Evolutionary conservation across 352 stramenopile species (phyloP).

Genomic region (Pythium sp.): DNA sequence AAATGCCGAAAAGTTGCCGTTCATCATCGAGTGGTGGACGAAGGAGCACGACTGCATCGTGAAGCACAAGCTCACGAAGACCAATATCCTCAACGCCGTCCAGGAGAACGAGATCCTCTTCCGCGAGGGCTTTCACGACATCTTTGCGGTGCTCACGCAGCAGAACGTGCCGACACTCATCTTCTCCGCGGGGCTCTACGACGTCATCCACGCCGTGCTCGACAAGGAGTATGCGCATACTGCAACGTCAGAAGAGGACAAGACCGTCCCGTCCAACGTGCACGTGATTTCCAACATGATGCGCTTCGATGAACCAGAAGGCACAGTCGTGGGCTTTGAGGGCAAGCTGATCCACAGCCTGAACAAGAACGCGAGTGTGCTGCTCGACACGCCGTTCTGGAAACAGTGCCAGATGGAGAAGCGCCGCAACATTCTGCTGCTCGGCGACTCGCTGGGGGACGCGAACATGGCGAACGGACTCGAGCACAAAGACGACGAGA

Average conservation of each 20-base stretch:
- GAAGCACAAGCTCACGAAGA: constrained; percentile 42
- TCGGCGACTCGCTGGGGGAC: constrained; percentile 67
- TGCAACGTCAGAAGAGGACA: constrained; percentile 4
- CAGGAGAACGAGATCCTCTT: constrained; percentile 48
- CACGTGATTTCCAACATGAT: constrained; percentile 82
- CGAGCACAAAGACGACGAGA: constrained; percentile 37
- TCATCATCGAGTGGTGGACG: constrained; percentile 69
- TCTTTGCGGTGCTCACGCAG: constrained; percentile 14
- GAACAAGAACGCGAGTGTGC: constrained; percentile 76
- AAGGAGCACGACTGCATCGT: constrained; percentile 54
- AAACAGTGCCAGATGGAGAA: constrained; percentile 40
- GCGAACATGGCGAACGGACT: constrained; percentile 52
- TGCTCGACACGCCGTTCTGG: constrained; percentile 63
- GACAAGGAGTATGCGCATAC: constrained; percentile 45
- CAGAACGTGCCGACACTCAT: constrained; percentile 16
- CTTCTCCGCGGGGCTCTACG: constrained; percentile 44
- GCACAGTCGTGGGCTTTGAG: constrained; percentile 49
- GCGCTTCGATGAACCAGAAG: constrained; percentile 41
- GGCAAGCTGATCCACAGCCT: constrained; percentile 68
- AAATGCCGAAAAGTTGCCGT: constrained; percentile 60
- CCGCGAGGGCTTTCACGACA: constrained; percentile 27
- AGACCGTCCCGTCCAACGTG: constrained; percentile 43
- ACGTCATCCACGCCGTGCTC: constrained; percentile 72
- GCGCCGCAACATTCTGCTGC: constrained; percentile 61
- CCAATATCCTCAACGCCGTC: constrained; percentile 43